Percentiles rank a stretch among this genome's conserved stretches.
Evolutionary conservation across 441 rosid genomes (phyloP).

Genomic region (Daphne laureola): DNA sequence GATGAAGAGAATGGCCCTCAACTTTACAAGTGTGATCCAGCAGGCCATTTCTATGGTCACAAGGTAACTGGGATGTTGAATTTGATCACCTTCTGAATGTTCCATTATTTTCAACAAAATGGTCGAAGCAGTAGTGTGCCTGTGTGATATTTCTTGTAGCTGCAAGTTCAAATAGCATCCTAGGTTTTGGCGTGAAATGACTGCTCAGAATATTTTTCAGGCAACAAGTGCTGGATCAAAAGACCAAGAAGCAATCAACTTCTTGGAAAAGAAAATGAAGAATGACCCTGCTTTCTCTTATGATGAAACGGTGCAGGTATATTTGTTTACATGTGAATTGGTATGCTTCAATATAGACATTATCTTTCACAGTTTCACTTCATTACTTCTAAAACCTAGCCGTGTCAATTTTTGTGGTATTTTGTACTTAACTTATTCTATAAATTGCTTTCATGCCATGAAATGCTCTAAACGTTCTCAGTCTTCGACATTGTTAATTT

Average conservation of each 20-base stretch:
- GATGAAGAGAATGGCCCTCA: constrained; percentile 91
- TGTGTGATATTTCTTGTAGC: neutral
- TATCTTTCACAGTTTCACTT: too few relatives aligned
- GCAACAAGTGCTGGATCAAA: constrained; percentile 97
- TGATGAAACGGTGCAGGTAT: constrained; percentile 93
- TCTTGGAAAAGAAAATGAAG: constrained; percentile 98
- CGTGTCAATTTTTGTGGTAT: too few relatives aligned
- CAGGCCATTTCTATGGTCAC: constrained; percentile 97
- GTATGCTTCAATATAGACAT: too few relatives aligned
- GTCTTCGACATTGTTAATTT: too few relatives aligned
- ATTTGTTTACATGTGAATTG: neutral
- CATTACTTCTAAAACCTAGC: too few relatives aligned
- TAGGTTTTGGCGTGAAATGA: neutral
- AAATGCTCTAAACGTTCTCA: too few relatives aligned
- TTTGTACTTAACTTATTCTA: too few relatives aligned
- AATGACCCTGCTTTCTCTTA: constrained; percentile 76
- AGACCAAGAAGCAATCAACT: constrained; percentile 97
- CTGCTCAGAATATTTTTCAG: constrained; percentile 25
- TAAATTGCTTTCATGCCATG: too few relatives aligned
- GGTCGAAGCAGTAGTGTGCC: neutral
- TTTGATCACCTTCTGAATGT: neutral
- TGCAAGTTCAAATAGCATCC: neutral
- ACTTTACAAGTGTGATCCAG: constrained; percentile 97
- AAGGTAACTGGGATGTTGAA: constrained; percentile 41
- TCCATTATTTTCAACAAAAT: neutral